phyloP scores from a whole-genome alignment of 2,329 filamentous ascomycete genomes.

The Alternaria gaisen region DNA sequence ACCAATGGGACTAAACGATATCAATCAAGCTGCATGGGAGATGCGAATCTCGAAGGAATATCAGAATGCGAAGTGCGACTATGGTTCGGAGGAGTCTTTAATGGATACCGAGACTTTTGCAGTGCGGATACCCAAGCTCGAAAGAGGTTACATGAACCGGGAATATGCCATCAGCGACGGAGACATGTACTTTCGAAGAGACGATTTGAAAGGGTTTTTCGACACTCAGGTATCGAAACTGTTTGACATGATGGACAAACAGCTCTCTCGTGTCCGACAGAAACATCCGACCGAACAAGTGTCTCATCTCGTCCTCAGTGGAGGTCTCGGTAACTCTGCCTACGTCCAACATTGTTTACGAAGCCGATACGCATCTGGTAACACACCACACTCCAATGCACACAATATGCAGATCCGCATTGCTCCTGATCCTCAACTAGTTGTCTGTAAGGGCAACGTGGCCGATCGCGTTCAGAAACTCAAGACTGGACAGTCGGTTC shows the following conservation, averaged over 20 bases:
- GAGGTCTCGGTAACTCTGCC: constrained; percentile 54
- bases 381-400: constrained; percentile 26
- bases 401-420: constrained; percentile 39
- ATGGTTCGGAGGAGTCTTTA: constrained; percentile 40
- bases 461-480: constrained; percentile 58
- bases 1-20: constrained; percentile 32
- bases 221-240: constrained; percentile 33
- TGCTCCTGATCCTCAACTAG: constrained; percentile 62
- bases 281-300: constrained; percentile 41
- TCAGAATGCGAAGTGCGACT: constrained; percentile 46
- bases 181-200: constrained; percentile 29
- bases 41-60: constrained; percentile 51
- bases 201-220: constrained; percentile 32
- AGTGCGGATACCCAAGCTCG: constrained; percentile 42
- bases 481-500: constrained; percentile 53
- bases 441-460: constrained; percentile 62
- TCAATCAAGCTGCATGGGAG: constrained; percentile 46
- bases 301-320: constrained; percentile 52
- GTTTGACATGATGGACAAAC: constrained; percentile 44
- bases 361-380: constrained; percentile 41
- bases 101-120: constrained; percentile 40
- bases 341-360: constrained; percentile 51
- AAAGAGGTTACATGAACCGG: constrained; percentile 24
- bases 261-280: constrained; percentile 37
- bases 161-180: constrained; percentile 28